These are phyloP conservation scores for Pseudohyphozyma bogoriensis DNA, from an alignment of 768 basidiomycete genomes.

Conservation along the genomic window DNA sequence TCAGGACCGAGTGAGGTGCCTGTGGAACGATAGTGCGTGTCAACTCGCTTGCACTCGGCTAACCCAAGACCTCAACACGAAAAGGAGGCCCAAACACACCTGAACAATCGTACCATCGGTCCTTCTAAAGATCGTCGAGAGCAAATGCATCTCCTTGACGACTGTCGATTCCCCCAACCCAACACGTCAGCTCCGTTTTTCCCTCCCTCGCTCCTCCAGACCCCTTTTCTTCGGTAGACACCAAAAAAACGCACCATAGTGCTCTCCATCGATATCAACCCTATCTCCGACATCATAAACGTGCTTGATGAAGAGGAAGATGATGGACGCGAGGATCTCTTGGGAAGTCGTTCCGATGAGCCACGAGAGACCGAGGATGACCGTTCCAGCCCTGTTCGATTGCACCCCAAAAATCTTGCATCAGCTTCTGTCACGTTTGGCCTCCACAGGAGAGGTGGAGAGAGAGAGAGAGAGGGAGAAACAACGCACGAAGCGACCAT, in stretches of 20 bases:
- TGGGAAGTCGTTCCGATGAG: constrained; percentile 56
- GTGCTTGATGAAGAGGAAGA: constrained; percentile 62
- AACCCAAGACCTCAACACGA: too few species aligned
- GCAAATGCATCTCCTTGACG: constrained; percentile 76
- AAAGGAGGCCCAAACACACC: too few species aligned
- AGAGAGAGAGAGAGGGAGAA: neutral
- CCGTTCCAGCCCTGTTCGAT: constrained; percentile 48
- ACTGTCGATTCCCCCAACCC: constrained; percentile 58
- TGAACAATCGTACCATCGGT: constrained; percentile 58
- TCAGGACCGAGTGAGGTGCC: constrained; percentile 57
- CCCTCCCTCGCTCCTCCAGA: too few species aligned
- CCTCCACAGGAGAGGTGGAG: too few species aligned
- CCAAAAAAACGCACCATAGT: too few species aligned
- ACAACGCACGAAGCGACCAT: constrained; percentile 22
- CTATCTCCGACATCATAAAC: constrained; percentile 59
- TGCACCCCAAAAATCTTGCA: neutral
- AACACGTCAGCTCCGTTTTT: too few species aligned
- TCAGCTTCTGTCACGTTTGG: neutral
- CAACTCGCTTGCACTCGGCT: too few species aligned
- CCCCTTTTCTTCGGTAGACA: constrained; percentile 35
- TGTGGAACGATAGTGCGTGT: too few species aligned
- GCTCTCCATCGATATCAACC: constrained; percentile 46
- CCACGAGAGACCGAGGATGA: constrained; percentile 47
- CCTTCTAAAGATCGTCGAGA: constrained; percentile 56
- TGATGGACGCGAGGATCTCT: constrained; percentile 72